Evolutionary conservation across 225 moss, liverwort and hornwort genomes (phyloP).

Genomic region (Polytrichum formosum): DNA sequence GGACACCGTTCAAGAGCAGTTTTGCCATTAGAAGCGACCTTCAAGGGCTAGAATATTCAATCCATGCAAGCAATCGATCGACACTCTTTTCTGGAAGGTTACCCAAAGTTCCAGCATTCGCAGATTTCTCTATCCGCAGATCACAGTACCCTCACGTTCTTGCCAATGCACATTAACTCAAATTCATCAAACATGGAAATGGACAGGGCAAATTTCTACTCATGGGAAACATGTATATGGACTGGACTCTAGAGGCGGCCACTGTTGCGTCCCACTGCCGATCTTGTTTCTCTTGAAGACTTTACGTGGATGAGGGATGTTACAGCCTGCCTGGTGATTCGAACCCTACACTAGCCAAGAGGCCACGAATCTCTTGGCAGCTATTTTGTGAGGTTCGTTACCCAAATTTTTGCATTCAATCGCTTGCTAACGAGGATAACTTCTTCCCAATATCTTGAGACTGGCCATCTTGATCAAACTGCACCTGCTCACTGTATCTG

Average conservation of each 20-base stretch:
- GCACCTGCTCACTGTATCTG: neutral
- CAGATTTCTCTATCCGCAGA: neutral
- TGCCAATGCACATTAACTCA: neutral
- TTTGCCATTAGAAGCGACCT: conserved; percentile 36
- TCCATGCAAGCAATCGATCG: too few species aligned
- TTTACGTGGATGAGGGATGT: neutral
- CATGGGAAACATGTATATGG: too few species aligned
- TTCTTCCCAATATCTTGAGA: neutral
- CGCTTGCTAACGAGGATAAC: neutral
- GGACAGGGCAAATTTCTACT: too few species aligned
- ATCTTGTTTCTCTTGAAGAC: conserved; percentile 4
- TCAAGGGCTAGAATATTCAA: neutral
- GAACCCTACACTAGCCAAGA: conserved; percentile 2
- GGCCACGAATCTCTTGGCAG: conserved; percentile 18
- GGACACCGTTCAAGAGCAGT: conserved; percentile 53
- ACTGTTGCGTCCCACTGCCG: neutral
- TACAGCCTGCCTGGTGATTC: conserved; percentile 6
- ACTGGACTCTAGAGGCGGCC: too few species aligned
- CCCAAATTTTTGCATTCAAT: conserved; percentile 18
- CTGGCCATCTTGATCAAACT: neutral
- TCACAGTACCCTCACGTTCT: too few species aligned
- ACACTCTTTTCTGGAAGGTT: conserved; percentile 1
- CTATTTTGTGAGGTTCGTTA: conserved; percentile 29
- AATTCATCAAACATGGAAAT: neutral
- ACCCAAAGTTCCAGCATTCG: neutral